These are phyloP conservation scores for Mucor piriformis DNA, from an alignment of 371 early-diverging fungal genomes.

Conservation along the genomic window DNA sequence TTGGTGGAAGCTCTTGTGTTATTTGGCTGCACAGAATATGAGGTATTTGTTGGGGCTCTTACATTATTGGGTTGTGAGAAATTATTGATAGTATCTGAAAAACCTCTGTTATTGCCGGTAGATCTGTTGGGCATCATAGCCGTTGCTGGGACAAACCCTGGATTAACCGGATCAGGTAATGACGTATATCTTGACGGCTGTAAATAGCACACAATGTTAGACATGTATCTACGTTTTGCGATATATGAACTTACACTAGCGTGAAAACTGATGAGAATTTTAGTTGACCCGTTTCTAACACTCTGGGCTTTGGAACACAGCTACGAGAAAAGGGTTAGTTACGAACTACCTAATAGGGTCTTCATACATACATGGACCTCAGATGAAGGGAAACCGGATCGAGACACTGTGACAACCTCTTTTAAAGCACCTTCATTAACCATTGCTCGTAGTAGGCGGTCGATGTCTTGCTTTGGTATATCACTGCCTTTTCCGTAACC, in stretches of 20 bases:
- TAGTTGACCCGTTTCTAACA: constrained; percentile 1
- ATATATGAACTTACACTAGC: neutral
- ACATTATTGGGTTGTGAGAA: neutral
- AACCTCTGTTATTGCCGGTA: neutral
- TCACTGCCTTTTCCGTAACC: constrained; percentile 69
- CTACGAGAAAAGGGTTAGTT: neutral
- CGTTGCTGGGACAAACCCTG: neutral
- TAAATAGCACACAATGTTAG: neutral
- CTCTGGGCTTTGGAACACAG: neutral
- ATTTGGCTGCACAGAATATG: too few relatives aligned
- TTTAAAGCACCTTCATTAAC: constrained; percentile 11
- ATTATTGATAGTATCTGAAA: neutral
- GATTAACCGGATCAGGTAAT: neutral
- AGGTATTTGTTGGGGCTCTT: too few relatives aligned
- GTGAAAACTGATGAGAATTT: neutral
- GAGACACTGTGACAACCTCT: constrained; percentile 2
- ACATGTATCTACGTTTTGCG: neutral
- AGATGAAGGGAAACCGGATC: constrained; percentile 23
- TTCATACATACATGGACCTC: constrained; percentile 21
- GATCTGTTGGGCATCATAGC: neutral
- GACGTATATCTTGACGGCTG: neutral
- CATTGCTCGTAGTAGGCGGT: constrained; percentile 15
- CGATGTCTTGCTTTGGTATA: constrained; percentile 5
- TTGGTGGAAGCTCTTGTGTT: neutral
- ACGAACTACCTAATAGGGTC: neutral